Evolutionary conservation across 1,284 basidiomycete genomes (phyloP).

Genomic region (Pseudozyma pruni): DNA sequence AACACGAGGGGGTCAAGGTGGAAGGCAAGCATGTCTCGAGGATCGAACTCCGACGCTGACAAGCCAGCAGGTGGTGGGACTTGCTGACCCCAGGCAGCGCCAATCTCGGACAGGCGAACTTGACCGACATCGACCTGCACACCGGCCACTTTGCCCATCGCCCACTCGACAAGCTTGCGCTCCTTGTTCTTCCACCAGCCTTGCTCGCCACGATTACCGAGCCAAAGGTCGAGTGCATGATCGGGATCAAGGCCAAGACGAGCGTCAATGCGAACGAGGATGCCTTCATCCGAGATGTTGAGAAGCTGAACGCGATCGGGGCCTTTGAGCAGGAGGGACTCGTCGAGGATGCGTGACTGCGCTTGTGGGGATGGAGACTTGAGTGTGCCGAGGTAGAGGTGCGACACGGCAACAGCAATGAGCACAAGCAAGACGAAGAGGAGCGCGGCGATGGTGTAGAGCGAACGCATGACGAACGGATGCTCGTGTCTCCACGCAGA

Average conservation of each 20-base stretch:
- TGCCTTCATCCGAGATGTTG: slow-evolving; percentile 56
- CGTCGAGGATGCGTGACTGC: slow-evolving; percentile 55
- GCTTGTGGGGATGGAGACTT: slow-evolving; percentile 42
- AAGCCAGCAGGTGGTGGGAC: slow-evolving; percentile 15
- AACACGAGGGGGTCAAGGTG: slow-evolving; percentile 59
- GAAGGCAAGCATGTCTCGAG: slow-evolving; percentile 56
- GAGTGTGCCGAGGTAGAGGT: slow-evolving; percentile 51
- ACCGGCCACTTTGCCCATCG: slow-evolving; percentile 55
- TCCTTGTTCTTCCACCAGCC: slow-evolving; percentile 57
- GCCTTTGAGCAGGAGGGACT: slow-evolving; percentile 54
- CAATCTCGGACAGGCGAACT: slow-evolving; percentile 48
- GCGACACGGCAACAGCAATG: slow-evolving; percentile 37
- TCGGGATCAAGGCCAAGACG: slow-evolving; percentile 61
- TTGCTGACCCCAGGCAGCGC: slow-evolving; percentile 29
- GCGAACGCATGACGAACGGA: slow-evolving; percentile 29
- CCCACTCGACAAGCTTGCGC: slow-evolving; percentile 59
- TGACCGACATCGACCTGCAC: slow-evolving; percentile 57
- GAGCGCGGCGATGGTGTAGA: slow-evolving; percentile 36
- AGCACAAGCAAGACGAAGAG: slow-evolving; percentile 46
- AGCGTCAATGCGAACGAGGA: slow-evolving; percentile 55
- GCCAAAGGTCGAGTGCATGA: slow-evolving; percentile 58
- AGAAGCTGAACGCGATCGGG: slow-evolving; percentile 56
- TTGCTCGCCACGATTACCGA: slow-evolving; percentile 42
- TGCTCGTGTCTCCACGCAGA: slow-evolving; percentile 45
- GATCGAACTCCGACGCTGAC: slow-evolving; percentile 9